Evolutionary conservation across 805 yeast genomes (phyloP), one percentile per base, ranked within the genome.

Genomic region (Candida gorgasii): DNA sequence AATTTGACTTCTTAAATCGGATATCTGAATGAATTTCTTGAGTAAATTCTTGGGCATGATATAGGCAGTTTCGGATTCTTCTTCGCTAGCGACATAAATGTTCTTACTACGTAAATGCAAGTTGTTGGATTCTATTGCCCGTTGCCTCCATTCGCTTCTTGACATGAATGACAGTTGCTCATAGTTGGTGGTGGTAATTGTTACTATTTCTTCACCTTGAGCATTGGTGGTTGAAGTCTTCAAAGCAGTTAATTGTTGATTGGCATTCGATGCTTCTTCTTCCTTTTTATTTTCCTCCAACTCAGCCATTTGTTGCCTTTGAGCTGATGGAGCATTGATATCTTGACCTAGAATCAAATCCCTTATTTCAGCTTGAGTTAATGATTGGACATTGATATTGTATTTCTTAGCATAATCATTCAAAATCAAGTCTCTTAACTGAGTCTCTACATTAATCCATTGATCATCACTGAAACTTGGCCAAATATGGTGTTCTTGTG

Each of bases 281-380:
- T 67, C 67, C 36, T 67, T 63, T 24, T 72, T 75, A 0, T 67
- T 58, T 6, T 76, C 75, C 8, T 76, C 76, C 39, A 88, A 72
- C 44, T 85, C 90, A 0, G 90, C 83, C 60, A 89, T 79, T 54
- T 84, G 86, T 62, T 90, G 97, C 53, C 97, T 76, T 53, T 84
- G 79, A 16, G 79, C 84, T 0, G 97, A 87, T 9, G 98, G 97
- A 0, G 95, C 95, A 53, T 80, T 79, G 43, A 93, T 84, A 53
- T 88, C 95, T 67, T 92, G 98, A 14, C 99, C 99, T 40, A 93
- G 73, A 42, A 93, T 92, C 55, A 93, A 75, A 63, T 93, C 99
- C 44, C 97, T 79, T 20, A 93, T 87, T 65, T 93, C 99, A 14
- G 89, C 80, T 63, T 90, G 96, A 0, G 99, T 93, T 49, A 93